A percentile compares a stretch with the other conserved stretches of the same genome.
phyloP scores from a whole-genome alignment of 257 asterid genomes.

The Fraxinus anomala region DNA sequence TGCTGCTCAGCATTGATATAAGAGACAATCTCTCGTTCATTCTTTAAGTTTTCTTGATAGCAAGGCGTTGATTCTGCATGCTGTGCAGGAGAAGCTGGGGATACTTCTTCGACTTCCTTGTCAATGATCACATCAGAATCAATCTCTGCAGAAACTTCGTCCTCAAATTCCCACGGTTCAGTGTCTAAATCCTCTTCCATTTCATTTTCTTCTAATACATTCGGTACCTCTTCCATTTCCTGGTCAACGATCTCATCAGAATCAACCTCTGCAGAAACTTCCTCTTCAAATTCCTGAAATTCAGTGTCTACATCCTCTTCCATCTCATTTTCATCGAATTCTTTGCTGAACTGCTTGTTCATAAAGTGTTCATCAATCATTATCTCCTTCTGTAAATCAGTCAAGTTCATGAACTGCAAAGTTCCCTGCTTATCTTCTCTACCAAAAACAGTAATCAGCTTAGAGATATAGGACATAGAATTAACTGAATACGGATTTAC shows the following conservation, averaged over 20 bases:
- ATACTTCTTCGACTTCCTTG: conserved; percentile 29
- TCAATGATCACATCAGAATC: conserved; percentile 36
- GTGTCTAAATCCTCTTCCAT: conserved; percentile 38
- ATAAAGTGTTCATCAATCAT: conserved; percentile 27
- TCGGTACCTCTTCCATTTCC: conserved; percentile 25
- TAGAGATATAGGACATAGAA: conserved; percentile 40
- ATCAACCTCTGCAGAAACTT: conserved; percentile 25
- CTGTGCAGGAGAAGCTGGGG: conserved; percentile 12
- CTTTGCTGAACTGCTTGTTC: conserved; percentile 8
- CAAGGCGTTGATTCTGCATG: conserved; percentile 23
- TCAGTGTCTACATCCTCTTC: conserved; percentile 39
- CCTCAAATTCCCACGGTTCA: conserved; percentile 24
- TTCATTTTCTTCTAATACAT: conserved; percentile 25
- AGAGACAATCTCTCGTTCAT: conserved; percentile 23
- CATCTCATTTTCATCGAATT: conserved; percentile 26
- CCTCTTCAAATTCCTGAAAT: conserved; percentile 33
- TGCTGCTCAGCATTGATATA: not conserved
- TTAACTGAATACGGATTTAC: conserved; percentile 38
- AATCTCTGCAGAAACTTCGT: conserved; percentile 23
- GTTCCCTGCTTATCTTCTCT: conserved; percentile 37
- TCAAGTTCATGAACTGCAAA: conserved; percentile 54
- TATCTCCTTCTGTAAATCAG: conserved; percentile 36
- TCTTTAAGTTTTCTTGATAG: conserved; percentile 20
- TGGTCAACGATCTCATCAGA: conserved; percentile 33
- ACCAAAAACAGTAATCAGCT: conserved; percentile 34